Evolutionary conservation across 2,329 filamentous ascomycete species (phyloP).

Genomic region (Colletotrichum musae): DNA sequence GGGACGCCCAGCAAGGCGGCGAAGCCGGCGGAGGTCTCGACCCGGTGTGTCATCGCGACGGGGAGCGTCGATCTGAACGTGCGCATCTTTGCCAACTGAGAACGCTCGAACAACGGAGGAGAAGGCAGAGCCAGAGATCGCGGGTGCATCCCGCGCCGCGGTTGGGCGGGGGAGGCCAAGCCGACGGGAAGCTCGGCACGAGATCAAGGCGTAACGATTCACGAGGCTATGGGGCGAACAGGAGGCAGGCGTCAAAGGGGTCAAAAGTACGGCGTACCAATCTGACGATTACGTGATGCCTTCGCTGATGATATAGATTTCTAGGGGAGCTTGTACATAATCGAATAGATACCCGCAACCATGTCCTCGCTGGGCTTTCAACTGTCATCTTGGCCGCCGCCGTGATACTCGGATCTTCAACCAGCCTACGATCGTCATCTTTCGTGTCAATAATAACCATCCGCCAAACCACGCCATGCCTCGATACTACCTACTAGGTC

Average conservation of each 20-base stretch:
- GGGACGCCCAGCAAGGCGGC: slow-evolving; percentile 64
- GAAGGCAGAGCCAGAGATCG: not conserved
- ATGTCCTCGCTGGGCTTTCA: slow-evolving; percentile 35
- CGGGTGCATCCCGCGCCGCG: slow-evolving; percentile 7
- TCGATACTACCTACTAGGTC: too few relatives aligned
- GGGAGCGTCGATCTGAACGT: slow-evolving; percentile 88
- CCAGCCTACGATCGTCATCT: too few relatives aligned
- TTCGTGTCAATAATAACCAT: too few relatives aligned
- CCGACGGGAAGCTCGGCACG: not conserved
- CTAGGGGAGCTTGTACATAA: slow-evolving; percentile 40
- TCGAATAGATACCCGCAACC: slow-evolving; percentile 42
- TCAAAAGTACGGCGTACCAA: slow-evolving; percentile 37
- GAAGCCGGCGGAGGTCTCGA: slow-evolving; percentile 68
- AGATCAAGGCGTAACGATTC: slow-evolving; percentile 38
- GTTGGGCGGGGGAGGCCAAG: not conserved
- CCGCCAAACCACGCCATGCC: too few relatives aligned
- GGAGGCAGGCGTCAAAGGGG: slow-evolving; percentile 39
- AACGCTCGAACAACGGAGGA: not conserved
- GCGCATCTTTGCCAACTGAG: slow-evolving; percentile 78
- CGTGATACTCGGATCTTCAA: not conserved
- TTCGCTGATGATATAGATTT: slow-evolving; percentile 40
- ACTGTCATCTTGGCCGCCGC: not conserved
- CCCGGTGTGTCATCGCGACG: slow-evolving; percentile 89
- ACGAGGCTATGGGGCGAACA: slow-evolving; percentile 34
- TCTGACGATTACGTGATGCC: slow-evolving; percentile 35